Conservation (phyloP, 2,329 filamentous ascomycete genomes). For the Cytospora paraplurivora region DNA sequence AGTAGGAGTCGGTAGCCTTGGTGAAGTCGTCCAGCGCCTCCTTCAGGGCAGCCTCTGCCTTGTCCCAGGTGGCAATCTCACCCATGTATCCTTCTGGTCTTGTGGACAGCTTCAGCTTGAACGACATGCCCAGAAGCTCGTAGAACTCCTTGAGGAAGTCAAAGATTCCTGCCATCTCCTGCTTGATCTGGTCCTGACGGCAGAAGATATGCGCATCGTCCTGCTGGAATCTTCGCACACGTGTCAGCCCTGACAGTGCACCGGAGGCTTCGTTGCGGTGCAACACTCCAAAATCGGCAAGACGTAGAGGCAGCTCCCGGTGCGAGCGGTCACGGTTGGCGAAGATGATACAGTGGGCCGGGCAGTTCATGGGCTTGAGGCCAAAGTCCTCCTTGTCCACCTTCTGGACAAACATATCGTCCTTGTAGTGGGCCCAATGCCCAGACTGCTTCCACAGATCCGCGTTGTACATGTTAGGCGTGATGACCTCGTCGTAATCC, state of each 20-base stretch:
- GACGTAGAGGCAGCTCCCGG: conserved; percentile 83
- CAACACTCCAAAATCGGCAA: conserved; percentile 93
- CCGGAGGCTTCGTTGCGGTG: conserved; percentile 96
- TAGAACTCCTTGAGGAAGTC: conserved; percentile 79
- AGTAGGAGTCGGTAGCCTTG: conserved; percentile 60
- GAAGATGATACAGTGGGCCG: conserved; percentile 89
- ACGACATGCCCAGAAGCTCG: conserved; percentile 82
- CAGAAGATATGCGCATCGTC: conserved; percentile 98
- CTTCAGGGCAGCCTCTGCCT: conserved; percentile 79
- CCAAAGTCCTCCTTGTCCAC: conserved; percentile 75
- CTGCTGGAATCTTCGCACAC: conserved; percentile 92
- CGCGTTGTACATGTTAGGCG: conserved; percentile 95
- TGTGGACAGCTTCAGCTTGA: conserved; percentile 94
- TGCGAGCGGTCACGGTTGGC: conserved; percentile 82
- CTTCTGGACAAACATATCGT: conserved; percentile 82
- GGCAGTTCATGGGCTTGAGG: conserved; percentile 98
- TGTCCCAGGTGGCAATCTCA: conserved; percentile 83
- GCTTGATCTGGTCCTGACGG: conserved; percentile 71
- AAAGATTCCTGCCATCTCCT: conserved; percentile 81
- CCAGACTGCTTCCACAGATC: conserved; percentile 92
- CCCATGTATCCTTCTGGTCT: conserved; percentile 87
- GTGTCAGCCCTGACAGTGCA: conserved; percentile 84
- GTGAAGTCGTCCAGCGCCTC: conserved; percentile 77
- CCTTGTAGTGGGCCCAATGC: conserved; percentile 91
- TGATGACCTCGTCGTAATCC: conserved; percentile 92